Evolutionary conservation across 2,329 filamentous ascomycete species (phyloP).

Genomic region (Rugonectria rugulosa): DNA sequence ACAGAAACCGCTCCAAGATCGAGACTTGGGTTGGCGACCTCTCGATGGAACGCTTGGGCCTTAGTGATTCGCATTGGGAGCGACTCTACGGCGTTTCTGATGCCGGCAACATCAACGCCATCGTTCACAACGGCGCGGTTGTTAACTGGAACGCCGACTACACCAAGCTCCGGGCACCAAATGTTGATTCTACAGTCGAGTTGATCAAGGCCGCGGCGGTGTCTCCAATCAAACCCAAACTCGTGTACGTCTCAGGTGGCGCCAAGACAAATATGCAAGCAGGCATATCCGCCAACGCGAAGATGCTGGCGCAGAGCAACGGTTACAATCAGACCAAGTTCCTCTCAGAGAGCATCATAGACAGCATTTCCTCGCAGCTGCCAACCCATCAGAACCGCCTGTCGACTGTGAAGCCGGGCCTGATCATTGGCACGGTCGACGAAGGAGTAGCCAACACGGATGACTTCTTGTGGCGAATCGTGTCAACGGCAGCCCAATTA

Average conservation of each 20-base stretch:
- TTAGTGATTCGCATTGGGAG: constrained; percentile 70
- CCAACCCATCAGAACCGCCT: constrained; percentile 21
- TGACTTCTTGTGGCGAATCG: constrained; percentile 28
- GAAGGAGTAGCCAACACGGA: constrained; percentile 28
- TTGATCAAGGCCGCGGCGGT: constrained; percentile 24
- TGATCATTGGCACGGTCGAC: constrained; percentile 23
- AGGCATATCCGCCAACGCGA: neutral
- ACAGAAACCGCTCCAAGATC: constrained; percentile 50
- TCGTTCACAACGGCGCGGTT: constrained; percentile 82
- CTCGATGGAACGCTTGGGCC: constrained; percentile 73
- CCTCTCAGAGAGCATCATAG: constrained; percentile 24
- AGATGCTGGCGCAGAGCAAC: neutral
- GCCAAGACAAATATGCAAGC: constrained; percentile 3
- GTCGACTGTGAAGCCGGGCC: constrained; percentile 28
- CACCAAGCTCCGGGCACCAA: constrained; percentile 72
- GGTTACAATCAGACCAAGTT: constrained; percentile 27
- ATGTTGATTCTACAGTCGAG: constrained; percentile 60
- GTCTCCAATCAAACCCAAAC: constrained; percentile 25
- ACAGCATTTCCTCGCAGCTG: neutral
- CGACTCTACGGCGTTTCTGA: constrained; percentile 49
- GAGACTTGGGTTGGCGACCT: constrained; percentile 76
- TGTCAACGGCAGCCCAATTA: constrained; percentile 2
- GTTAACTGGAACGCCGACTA: constrained; percentile 86
- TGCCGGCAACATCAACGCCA: constrained; percentile 69
- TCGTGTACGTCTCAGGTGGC: constrained; percentile 37